Percentiles rank a stretch among this genome's conserved stretches.
phyloP scores from a whole-genome alignment of 2,329 filamentous ascomycete species.

The Neurospora sp. region DNA sequence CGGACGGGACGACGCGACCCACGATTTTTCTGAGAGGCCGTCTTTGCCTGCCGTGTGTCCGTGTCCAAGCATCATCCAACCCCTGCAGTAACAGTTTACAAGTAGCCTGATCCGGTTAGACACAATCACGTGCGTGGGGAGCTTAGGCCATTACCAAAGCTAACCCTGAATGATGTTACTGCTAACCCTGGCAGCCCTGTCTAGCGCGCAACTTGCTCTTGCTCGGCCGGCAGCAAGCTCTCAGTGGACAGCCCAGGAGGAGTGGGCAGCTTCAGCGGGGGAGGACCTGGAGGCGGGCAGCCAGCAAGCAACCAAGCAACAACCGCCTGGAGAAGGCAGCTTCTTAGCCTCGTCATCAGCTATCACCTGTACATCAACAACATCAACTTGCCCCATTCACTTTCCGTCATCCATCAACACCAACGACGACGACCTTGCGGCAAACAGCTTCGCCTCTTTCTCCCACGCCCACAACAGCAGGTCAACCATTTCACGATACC shows the following conservation, averaged over 20 bases:
- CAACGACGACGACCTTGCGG: conserved; percentile 3
- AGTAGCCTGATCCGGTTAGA: background rate
- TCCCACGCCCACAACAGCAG: background rate
- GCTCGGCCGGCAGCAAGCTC: background rate
- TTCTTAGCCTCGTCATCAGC: conserved; percentile 47
- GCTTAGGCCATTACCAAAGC: background rate
- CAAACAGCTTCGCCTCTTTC: conserved; percentile 2
- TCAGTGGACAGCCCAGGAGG: background rate
- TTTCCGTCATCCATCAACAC: conserved; percentile 3
- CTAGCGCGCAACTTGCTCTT: background rate
- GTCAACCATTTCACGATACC: background rate
- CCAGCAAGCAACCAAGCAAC: background rate
- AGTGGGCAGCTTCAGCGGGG: background rate
- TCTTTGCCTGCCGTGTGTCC: background rate
- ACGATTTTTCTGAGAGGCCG: background rate
- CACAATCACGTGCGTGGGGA: background rate
- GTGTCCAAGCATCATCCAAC: background rate
- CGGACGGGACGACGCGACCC: background rate
- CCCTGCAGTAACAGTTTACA: background rate
- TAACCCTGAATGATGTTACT: background rate
- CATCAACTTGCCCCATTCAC: conserved; percentile 9
- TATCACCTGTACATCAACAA: conserved; percentile 16
- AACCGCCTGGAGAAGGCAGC: conserved; percentile 31
- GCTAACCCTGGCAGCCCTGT: background rate
- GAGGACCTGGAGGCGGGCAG: background rate